These are phyloP conservation scores for Calocybe cyanea DNA, from an alignment of 768 basidiomycete genomes.

Conservation along the genomic window DNA sequence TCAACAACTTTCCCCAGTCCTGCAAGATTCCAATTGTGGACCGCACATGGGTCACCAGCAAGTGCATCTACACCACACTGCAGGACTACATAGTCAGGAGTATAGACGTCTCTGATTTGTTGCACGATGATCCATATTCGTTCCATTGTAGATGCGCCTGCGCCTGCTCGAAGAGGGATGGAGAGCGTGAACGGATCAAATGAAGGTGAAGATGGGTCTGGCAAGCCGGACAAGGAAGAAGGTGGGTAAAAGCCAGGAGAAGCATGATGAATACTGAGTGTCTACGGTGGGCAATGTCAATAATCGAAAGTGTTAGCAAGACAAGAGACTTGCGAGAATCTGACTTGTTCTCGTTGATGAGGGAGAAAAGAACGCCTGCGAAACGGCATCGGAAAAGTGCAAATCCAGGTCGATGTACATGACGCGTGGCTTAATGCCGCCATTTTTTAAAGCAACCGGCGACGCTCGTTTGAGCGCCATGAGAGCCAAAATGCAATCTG, in stretches of 20 bases:
- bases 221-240: conserved; percentile 47
- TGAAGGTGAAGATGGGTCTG: conserved; percentile 26
- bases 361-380: conserved; percentile 62
- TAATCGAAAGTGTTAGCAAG: neutral
- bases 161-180: conserved; percentile 72
- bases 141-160: conserved; percentile 58
- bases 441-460: conserved; percentile 4
- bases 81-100: conserved; percentile 74
- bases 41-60: conserved; percentile 75
- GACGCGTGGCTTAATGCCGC: conserved; percentile 47
- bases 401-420: conserved; percentile 94
- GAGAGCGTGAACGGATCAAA: conserved; percentile 73
- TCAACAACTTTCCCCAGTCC: conserved; percentile 64
- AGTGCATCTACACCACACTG: conserved; percentile 90
- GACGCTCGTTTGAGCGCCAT: conserved; percentile 54
- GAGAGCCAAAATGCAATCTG: conserved; percentile 82
- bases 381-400: conserved; percentile 88
- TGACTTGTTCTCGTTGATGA: conserved; percentile 33
- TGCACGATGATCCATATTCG: conserved; percentile 67
- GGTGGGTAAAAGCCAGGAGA: conserved; percentile 82
- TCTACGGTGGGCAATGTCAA: too few species aligned
- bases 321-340: conserved; percentile 36
- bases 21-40: conserved; percentile 69
- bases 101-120: conserved; percentile 52
- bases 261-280: conserved; percentile 81